phyloP scores from a whole-genome alignment of 805 yeast species.

The Pichia phayaonensis region DNA sequence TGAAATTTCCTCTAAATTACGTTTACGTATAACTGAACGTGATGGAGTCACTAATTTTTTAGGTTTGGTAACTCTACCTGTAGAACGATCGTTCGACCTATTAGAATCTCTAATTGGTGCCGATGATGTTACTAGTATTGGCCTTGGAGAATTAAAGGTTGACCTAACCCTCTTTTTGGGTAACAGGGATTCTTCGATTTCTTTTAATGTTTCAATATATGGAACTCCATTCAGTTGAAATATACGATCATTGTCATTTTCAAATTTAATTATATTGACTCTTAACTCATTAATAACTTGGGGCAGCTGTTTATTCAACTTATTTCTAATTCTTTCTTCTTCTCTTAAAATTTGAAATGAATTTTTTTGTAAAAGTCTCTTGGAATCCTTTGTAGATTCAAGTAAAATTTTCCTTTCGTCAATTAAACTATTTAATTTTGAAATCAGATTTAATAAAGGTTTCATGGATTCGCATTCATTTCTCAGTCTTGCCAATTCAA shows the following conservation, averaged over 20 bases:
- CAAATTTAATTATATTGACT: constrained; percentile 40
- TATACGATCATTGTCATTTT: constrained; percentile 31
- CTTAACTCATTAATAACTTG: constrained; percentile 46
- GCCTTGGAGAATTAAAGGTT: not conserved
- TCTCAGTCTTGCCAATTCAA: constrained; percentile 47
- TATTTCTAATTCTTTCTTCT: constrained; percentile 72
- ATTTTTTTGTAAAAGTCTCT: constrained; percentile 65
- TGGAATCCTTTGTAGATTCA: constrained; percentile 70
- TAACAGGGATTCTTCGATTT: constrained; percentile 17
- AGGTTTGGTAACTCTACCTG: not conserved
- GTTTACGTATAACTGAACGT: constrained; percentile 18
- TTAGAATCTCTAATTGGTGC: not conserved
- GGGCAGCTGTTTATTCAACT: constrained; percentile 63
- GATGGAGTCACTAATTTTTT: constrained; percentile 7
- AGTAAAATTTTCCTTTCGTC: constrained; percentile 56
- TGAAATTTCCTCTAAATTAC: constrained; percentile 13
- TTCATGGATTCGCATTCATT: constrained; percentile 41
- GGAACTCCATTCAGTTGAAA: constrained; percentile 43
- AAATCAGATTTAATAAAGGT: constrained; percentile 49
- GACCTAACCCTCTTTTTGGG: constrained; percentile 12
- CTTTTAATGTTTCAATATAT: constrained; percentile 27
- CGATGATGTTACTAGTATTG: not conserved
- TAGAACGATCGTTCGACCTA: not conserved
- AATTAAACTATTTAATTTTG: constrained; percentile 46
- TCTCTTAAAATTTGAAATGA: constrained; percentile 71